Base-by-base conservation (phyloP, 495 filamentous ascomycete genomes). In the Penicillium dipodomyicola region DNA sequence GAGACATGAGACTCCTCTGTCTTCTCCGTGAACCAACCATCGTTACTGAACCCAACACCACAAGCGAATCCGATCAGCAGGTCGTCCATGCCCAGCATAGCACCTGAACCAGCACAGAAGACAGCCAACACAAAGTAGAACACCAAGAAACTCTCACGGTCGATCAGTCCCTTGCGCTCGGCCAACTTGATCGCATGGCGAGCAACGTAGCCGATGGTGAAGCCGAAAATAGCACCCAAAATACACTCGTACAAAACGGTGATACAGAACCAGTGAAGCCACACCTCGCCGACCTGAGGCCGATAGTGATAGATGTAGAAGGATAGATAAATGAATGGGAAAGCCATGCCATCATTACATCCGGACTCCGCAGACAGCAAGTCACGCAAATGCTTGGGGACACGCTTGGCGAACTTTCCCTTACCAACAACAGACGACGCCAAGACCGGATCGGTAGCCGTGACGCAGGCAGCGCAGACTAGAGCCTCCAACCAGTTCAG, bases 291-390 rank as follows among this genome's bases (percentile, higher is more conserved):
- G 6, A 86, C 80, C 60, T 90, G 67, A 4, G 84, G 84, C 51
- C 87, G 76, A 66, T 92, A 95, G 20, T 84, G 82, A 54, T 96
- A 89, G 53, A 97, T 82, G 64, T 97, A 97, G 45, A 96, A 78
- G 2, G 87, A 82, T 15, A 97, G 81, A 70, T 97, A 99, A 67
- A 99, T 87, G 74, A 99, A 99, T 7, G 95, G 95, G 73, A 99
- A 99, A 17, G 95, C 94, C 95, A 97, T 97, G 72, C 95, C 95
- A 70, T 99, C 95, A 76, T 99, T 99, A 79, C 95, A 99, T 23
- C 95, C 95, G 1, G 95, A 97, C 72, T 99, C 95, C 56, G 93
- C 93, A 14, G 95, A 97, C 32, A 99, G 80, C 12, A 99, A 61
- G 71, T 99, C 95, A 75, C 95, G 83, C 71, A 99, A 76, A 84